Base-by-base conservation (phyloP, 2,329 filamentous ascomycete species). In the Alternaria ventricosa region DNA sequence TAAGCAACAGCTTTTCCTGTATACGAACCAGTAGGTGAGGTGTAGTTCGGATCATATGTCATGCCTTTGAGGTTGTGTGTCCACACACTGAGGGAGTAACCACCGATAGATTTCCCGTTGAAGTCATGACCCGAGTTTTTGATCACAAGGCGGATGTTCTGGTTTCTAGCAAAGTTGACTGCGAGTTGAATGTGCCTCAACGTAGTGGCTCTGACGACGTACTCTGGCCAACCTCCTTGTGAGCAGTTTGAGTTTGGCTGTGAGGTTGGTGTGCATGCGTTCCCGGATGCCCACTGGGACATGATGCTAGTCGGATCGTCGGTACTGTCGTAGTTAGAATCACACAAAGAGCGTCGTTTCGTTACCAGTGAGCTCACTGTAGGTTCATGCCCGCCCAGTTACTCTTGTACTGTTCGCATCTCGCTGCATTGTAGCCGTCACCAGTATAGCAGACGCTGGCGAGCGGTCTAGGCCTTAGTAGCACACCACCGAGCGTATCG, bases 1-100 rank as follows among this genome's bases (percentile, higher is more conserved):
- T 87, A 77, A 68, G 84, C 86, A 53, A 88, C 78, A 3, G 85
- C 73, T 9, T 57, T 57, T n/a, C 73, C 73, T 0, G 30, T 66
- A 33, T 76, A 76, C 2, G 55, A 30, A 0, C 61, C 44, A 13
- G 56, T 55, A 1, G 61, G 61, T 8, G 60, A 57, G n/a, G 46
- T 64, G 59, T 71, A 74, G 10, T 65, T 53, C 1, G 63, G 46
- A 41, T 67, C 50, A 59, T 72, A 77, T 5, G 44, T 60, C 10
- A 67, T 30, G 5, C 54, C 64, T 58, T 70, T 72, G 49, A 76
- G 70, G 27, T 71, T 50, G 33, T 66, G 69, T 4, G 64, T 70
- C 67, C 69, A 71, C 11, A 71, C 56, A 23, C 57, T 60, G 2
- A 70, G 61, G 4, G 65, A 55, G 36, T 58, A 28, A 3, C 61